Conservation (phyloP, 2,329 filamentous ascomycete genomes). For the Epicoccum nigrum region DNA sequence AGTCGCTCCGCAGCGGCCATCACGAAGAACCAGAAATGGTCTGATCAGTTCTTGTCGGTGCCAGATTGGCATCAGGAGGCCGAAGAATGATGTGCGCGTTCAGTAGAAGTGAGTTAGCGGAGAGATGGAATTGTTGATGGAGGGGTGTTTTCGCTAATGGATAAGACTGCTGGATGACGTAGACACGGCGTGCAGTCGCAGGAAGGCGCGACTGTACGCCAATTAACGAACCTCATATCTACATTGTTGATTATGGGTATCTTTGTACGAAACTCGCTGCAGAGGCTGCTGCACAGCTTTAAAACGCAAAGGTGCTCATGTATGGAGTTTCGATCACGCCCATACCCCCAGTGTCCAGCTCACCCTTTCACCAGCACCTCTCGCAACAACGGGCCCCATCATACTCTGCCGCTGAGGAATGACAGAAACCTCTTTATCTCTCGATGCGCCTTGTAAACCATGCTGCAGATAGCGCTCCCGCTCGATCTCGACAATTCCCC, state of each 20-base stretch:
- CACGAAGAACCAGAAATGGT: not conserved
- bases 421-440: conserved; percentile 64
- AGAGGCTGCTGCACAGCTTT: not conserved
- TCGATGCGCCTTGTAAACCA: conserved; percentile 67
- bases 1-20: not conserved
- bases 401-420: conserved; percentile 68
- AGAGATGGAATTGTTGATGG: not conserved
- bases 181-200: not conserved
- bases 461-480: conserved; percentile 73
- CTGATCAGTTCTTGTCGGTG: not conserved
- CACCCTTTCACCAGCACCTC: conserved; percentile 41
- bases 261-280: not conserved
- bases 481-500: conserved; percentile 72
- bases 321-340: conserved; percentile 28
- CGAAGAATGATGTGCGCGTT: not conserved
- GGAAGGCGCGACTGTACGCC: not conserved
- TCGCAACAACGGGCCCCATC: conserved; percentile 59
- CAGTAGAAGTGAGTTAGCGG: no score
- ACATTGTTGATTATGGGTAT: not conserved
- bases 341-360: conserved; percentile 50
- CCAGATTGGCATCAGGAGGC: not conserved
- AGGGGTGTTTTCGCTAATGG: not conserved
- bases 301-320: not conserved
- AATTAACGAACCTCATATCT: not conserved
- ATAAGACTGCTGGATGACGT: no score